Base-by-base conservation (phyloP, 805 yeast species). In the Candida tibetensis region DNA sequence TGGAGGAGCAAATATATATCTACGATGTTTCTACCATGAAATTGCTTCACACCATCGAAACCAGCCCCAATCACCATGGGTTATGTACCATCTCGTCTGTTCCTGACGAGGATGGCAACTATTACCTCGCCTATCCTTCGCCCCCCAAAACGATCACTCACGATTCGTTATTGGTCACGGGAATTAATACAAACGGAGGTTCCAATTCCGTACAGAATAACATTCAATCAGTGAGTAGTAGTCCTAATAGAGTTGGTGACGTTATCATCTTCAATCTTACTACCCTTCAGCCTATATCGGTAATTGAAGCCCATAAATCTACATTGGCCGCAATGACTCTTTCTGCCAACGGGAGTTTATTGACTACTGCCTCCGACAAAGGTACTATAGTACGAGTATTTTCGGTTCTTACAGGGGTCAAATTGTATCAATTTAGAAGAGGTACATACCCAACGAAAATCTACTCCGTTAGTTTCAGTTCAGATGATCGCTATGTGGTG, bases 331-430 rank as follows among this genome's bases (percentile, higher is more conserved):
- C 79, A 2, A 59, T 89, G 32, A 66, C 83, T 1, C 57, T 93
- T 13, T 85, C 88, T 35, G 69, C 71, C 22, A 90, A 85, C 51
- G 97, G 97, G 0, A 69, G 77, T 2, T 65, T 86, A 46, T 69
- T 91, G 31, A 96, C 97, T 0, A 86, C 97, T 0, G 88, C 96
- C 4, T 86, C 96, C 0, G 79, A 74, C 25, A 86, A 87, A 53
- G 99, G 99, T 2, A 93, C 98, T 0, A 79, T 93, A 16, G 79
- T 91, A 2, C 66, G 98, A 31, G 82, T 93, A 2, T 93, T 90
- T 53, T 68, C 82, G 25, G 80, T 86, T 0, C 69, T 72, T 2
- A 74, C 81, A 1, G 89, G 90, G 0, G 62, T 68, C 19, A 77
- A 76, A 48, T 58, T 85, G 13, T 77, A 71, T 42, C 91, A 88